Percentiles rank a stretch among this genome's conserved stretches.
phyloP scores from a whole-genome alignment of 495 filamentous ascomycete genomes.

The Xylaria cubensis region DNA sequence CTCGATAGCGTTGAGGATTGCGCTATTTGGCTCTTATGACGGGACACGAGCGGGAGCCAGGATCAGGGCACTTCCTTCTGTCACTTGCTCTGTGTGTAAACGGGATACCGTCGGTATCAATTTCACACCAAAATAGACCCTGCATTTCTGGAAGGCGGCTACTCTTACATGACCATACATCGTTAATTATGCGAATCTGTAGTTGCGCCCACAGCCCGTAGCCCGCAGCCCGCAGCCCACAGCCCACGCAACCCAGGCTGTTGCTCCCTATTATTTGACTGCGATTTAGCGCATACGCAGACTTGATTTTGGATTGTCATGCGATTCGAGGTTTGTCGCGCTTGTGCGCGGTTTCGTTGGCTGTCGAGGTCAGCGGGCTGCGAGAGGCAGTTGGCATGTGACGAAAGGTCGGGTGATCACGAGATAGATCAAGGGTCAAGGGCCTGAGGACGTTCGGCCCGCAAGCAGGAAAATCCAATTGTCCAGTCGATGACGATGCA shows the following conservation, averaged over 20 bases:
- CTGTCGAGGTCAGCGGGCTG: constrained; percentile 2
- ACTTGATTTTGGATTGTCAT: not conserved
- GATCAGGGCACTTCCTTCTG: constrained; percentile 3
- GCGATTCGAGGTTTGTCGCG: constrained; percentile 8
- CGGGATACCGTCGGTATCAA: not conserved
- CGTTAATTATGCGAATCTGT: constrained; percentile 8
- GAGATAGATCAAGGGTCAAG: constrained; percentile 13
- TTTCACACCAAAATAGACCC: not conserved
- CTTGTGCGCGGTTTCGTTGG: constrained; percentile 16
- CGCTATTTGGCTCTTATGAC: not conserved
- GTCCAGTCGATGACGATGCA: constrained; percentile 17
- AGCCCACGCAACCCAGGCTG: not conserved
- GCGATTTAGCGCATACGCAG: not conserved
- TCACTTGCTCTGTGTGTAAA: not conserved
- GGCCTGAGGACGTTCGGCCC: constrained; percentile 1
- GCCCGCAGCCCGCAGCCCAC: no score
- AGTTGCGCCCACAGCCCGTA: constrained; percentile 2
- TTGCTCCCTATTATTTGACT: not conserved
- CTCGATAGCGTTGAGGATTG: not conserved
- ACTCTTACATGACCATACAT: constrained; percentile 15
- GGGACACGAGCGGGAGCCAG: not conserved
- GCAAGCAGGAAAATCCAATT: constrained; percentile 4
- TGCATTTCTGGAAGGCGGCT: constrained; percentile 18
- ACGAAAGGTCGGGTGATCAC: constrained; percentile 22
- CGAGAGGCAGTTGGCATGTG: constrained; percentile 21